Evolutionary conservation across 1,139 yeast genomes (phyloP), one percentile per base, ranked within the genome.

Genomic region (Citeromyces siamensis): DNA sequence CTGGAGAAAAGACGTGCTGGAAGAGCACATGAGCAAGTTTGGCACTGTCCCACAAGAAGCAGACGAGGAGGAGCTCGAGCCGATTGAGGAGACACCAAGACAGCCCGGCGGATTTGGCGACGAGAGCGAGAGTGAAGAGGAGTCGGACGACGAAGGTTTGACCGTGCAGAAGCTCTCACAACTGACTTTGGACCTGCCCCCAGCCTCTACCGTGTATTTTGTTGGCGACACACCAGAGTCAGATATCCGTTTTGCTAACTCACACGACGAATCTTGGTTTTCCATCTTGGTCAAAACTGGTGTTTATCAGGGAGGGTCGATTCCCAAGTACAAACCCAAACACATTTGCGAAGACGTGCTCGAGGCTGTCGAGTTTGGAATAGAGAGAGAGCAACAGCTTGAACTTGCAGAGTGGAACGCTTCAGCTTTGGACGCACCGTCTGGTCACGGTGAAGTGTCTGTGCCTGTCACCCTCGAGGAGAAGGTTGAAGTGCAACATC

Each of bases 171-270:
- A 56, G 37, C 50, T 62, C 27, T 54, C 62, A 10, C 58, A 57
- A 38, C 38, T 64, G 38, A 55, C 60, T 1, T 41, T 75, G 47
- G 76, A 77, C 44, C 62, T 81, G 44, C 93, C 93, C 9, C 86
- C 88, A 9, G 86, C 90, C 2, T 77, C 85, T 5, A 80, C 90
- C 0, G 93, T 82, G 14, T 83, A 82, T 56, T 83, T 83, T 61
- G 93, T 83, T 35, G 94, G 94, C 46, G 94, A 83, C 54, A 83
- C 94, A n/a, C 94, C 94, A 12, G 94, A 82, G 56, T 78, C 88
- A 4, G 94, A 83, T 57, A 82, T 83, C 45, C 66, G 93, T 52
- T 83, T 83, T 59, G 94, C 94, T 38, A 83, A 83, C 59, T 75
- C 86, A 17, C 90, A 81, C 56, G 94, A 83, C 53, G 71, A 70